Percentiles rank a stretch among this genome's conserved stretches.
Conservation (phyloP, 768 basidiomycete genomes). For the Russula lepida region DNA sequence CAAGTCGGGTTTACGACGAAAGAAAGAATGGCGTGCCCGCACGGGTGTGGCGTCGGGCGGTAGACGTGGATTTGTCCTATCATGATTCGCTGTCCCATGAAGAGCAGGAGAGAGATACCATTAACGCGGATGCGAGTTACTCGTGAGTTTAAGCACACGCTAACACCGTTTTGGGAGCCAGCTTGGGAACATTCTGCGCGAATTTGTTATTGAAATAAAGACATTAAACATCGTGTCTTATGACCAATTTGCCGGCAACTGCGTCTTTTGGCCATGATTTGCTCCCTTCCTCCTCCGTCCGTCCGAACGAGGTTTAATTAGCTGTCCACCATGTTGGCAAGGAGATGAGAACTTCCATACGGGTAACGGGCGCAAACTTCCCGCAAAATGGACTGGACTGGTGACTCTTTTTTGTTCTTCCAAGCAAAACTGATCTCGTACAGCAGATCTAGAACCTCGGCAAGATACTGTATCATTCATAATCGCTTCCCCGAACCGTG, state of each 20-base stretch:
- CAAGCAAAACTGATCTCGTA: no score
- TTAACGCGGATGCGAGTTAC: not conserved
- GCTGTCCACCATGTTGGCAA: slow-evolving; percentile 13
- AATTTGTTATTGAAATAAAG: slow-evolving; percentile 2
- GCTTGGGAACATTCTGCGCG: slow-evolving; percentile 1
- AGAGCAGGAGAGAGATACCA: not conserved
- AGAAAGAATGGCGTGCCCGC: not conserved
- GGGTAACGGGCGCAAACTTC: not conserved
- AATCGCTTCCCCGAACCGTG: no score
- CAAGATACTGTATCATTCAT: no score
- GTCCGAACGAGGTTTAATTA: slow-evolving; percentile 17
- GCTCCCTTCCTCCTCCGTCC: not conserved
- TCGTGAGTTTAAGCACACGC: not conserved
- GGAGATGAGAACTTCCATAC: not conserved
- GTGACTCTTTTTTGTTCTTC: not conserved
- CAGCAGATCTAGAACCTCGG: no score
- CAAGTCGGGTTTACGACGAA: not conserved
- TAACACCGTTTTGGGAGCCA: not conserved
- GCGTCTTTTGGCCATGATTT: not conserved
- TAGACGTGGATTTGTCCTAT: not conserved
- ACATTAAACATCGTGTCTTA: slow-evolving; percentile 2
- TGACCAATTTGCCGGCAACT: not conserved
- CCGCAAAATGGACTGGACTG: not conserved
- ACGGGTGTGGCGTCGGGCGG: not conserved
- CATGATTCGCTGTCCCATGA: not conserved